Evolutionary conservation across 495 filamentous ascomycete genomes (phyloP), one percentile per base, ranked within the genome.

Genomic region (Xylaria flabelliformis): DNA sequence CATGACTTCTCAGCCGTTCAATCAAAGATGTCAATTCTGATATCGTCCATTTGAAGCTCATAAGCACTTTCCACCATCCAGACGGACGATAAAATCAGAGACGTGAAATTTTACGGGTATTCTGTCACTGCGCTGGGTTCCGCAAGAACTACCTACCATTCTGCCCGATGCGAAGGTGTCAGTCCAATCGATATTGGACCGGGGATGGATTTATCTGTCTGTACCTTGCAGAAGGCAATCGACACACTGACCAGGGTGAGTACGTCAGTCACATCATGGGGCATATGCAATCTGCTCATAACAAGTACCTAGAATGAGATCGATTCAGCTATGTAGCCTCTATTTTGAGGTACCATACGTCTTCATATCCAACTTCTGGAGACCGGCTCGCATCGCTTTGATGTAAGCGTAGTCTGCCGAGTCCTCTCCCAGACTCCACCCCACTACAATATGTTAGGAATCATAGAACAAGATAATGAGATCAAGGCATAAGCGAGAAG

Each of bases 381-480:
- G 67, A 24, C 84, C 86, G 59, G 78, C 70, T 75, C 86, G 86
- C 79, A 91, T 82, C n/a, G 87, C 86, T 70, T 83, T 76, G 36
- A 91, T 71, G 76, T 89, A 89, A 61, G 79, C 83, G 74, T 81
- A 87, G 53, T 86, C 78, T 71, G 85, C 67, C 15, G 83, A 86
- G 81, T 91, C 90, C 81, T 91, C 88, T 4, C 87, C 90, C 77
- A 91, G 79, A 73, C 83, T 88, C 90, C 88, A 91, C 0, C 85
- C 87, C 74, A 83, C 77, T 79, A 10, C 26, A 32, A 7, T 17
- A 29, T 4, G 67, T 72, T 67, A 75, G 53, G 29, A 55, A 64
- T 34, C 19, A 53, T n/a, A 15, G n/a, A 53, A 50, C 12, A 21
- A 66, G 1, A 17, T 53, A 15, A n/a, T 29, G 5, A 34, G 24